Conservation (phyloP, 2,329 filamentous ascomycete genomes). For the Macroventuria anomochaeta region DNA sequence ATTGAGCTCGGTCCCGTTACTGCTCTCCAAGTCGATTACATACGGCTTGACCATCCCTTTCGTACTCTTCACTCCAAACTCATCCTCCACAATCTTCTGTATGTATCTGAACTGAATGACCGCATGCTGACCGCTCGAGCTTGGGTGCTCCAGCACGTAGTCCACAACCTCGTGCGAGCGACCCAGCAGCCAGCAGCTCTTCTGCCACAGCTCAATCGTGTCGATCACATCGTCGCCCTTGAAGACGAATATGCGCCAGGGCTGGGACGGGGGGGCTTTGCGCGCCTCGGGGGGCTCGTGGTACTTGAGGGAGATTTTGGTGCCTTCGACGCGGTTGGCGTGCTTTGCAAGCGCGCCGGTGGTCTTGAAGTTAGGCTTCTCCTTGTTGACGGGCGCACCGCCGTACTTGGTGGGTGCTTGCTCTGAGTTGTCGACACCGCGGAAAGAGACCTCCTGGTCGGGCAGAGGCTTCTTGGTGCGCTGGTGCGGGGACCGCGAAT, state of each 20-base stretch:
- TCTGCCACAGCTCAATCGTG: conserved; percentile 75
- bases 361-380: conserved; percentile 84
- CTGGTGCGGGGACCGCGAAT: conserved; percentile 53
- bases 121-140: conserved; percentile 93
- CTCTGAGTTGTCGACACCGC: conserved; percentile 40
- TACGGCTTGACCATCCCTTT: conserved; percentile 70
- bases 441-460: conserved; percentile 56
- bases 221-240: conserved; percentile 81
- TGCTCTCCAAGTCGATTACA: conserved; percentile 90
- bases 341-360: conserved; percentile 86
- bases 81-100: conserved; percentile 85
- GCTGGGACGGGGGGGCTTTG: conserved; percentile 77
- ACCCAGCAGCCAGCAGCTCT: conserved; percentile 91
- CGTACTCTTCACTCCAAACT: conserved; percentile 62
- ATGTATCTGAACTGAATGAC: conserved; percentile 91
- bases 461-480: conserved; percentile 53
- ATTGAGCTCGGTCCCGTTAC: conserved; percentile 88
- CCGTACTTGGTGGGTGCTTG: conserved; percentile 41
- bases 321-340: conserved; percentile 81
- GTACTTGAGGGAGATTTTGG: conserved; percentile 86
- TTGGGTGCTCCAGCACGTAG: conserved; percentile 84
- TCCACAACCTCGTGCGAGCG: conserved; percentile 83
- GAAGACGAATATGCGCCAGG: conserved; percentile 93
- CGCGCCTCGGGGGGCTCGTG: conserved; percentile 93
- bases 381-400: conserved; percentile 63